Percentiles rank a stretch among this genome's conserved stretches.
phyloP scores from a whole-genome alignment of 306 rosid species.

The Inga leiocalycina region DNA sequence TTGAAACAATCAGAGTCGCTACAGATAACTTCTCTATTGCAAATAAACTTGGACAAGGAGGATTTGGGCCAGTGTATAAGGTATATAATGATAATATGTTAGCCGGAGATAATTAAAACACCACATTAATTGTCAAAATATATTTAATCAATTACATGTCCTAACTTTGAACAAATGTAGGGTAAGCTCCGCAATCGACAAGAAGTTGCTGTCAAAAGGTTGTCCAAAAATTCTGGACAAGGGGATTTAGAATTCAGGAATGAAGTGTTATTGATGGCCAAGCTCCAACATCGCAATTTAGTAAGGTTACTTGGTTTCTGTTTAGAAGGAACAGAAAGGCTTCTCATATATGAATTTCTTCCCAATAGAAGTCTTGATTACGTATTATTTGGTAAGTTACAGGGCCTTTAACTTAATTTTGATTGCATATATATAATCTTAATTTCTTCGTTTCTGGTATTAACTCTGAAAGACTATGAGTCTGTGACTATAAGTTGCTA shows the following conservation, averaged over 20 bases:
- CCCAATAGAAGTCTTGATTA: slow-evolving; percentile 58
- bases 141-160: neutral
- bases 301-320: slow-evolving; percentile 43
- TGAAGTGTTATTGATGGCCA: slow-evolving; percentile 42
- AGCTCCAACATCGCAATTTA: slow-evolving; percentile 42
- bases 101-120: neutral
- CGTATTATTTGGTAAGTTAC: slow-evolving; percentile 49
- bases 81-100: slow-evolving; percentile 17
- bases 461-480: no score
- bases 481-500: no score
- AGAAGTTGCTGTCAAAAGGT: slow-evolving; percentile 38
- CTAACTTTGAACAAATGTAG: neutral
- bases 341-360: slow-evolving; percentile 59
- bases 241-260: slow-evolving; percentile 54
- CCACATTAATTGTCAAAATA: neutral
- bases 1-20: slow-evolving; percentile 32
- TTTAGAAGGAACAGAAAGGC: slow-evolving; percentile 34
- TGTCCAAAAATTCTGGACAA: slow-evolving; percentile 34
- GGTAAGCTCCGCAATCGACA: slow-evolving; percentile 29
- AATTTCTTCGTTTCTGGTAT: no score
- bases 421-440: neutral
- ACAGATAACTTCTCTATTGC: slow-evolving; percentile 35
- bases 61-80: slow-evolving; percentile 42
- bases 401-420: neutral
- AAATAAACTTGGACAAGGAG: slow-evolving; percentile 47